phyloP scores from a whole-genome alignment of 1,284 basidiomycete species.

The Hypsizygus ulmarius region DNA sequence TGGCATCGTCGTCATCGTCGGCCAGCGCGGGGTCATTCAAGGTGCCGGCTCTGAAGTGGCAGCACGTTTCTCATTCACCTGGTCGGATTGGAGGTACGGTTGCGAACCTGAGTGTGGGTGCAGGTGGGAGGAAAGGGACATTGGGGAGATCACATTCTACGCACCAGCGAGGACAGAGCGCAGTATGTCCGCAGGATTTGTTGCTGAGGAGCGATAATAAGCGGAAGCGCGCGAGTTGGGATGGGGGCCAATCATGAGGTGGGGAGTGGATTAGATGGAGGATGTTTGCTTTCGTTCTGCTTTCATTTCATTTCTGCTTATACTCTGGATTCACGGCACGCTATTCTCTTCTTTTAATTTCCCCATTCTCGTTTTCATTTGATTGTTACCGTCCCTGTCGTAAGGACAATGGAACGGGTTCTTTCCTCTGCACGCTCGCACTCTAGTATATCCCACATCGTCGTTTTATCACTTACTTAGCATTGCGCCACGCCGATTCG shows the following conservation, averaged over 20 bases:
- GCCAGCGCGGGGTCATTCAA: constrained; percentile 19
- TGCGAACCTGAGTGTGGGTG: background rate
- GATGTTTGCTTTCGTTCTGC: background rate
- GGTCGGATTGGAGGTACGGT: background rate
- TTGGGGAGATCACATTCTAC: constrained; percentile 31
- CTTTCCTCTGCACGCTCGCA: too few relatives aligned
- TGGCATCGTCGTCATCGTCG: constrained; percentile 28
- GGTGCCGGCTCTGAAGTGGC: constrained; percentile 27
- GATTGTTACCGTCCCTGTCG: too few relatives aligned
- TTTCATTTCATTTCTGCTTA: background rate
- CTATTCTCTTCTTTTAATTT: too few relatives aligned
- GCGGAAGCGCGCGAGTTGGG: constrained; percentile 75
- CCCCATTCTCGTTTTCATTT: too few relatives aligned
- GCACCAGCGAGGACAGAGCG: constrained; percentile 66
- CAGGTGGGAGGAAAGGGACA: background rate
- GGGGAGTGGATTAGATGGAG: background rate
- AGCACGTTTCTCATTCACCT: constrained; percentile 20
- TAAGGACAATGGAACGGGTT: too few relatives aligned
- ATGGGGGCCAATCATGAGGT: constrained; percentile 39
- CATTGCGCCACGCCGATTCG: too few relatives aligned
- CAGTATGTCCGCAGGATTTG: constrained; percentile 66
- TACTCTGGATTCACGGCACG: too few relatives aligned
- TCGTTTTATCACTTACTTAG: too few relatives aligned
- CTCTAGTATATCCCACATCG: too few relatives aligned
- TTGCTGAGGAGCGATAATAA: constrained; percentile 57